Evolutionary conservation across 768 basidiomycete genomes (phyloP).

Genomic region (Leccinum arenicola): DNA sequence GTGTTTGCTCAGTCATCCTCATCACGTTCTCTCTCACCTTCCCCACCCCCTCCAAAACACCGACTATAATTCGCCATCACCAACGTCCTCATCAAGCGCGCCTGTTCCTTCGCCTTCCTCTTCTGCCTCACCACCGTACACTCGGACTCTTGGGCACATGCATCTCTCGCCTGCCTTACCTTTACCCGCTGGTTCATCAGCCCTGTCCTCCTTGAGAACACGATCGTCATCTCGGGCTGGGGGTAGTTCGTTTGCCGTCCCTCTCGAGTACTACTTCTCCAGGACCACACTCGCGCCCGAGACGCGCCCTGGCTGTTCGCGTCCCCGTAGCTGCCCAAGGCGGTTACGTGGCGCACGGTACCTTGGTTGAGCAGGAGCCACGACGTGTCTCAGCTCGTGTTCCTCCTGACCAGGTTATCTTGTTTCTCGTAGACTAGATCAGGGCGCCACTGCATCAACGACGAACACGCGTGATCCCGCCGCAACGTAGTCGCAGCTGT

Average conservation of each 20-base stretch:
- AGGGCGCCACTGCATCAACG: constrained; percentile 41
- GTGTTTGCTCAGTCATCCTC: constrained; percentile 66
- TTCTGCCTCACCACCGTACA: constrained; percentile 50
- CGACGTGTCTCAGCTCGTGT: constrained; percentile 92
- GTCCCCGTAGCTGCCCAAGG: constrained; percentile 34
- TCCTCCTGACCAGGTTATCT: constrained; percentile 26
- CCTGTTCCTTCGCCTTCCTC: constrained; percentile 74
- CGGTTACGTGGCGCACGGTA: constrained; percentile 39
- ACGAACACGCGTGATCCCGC: constrained; percentile 30
- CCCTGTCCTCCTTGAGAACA: constrained; percentile 67
- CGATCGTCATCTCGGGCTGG: constrained; percentile 67
- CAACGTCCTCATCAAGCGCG: constrained; percentile 82
- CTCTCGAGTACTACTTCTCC: constrained; percentile 54
- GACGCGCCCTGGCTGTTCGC: constrained; percentile 66
- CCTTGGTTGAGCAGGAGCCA: constrained; percentile 80
- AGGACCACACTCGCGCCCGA: constrained; percentile 49
- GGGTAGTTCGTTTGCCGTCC: constrained; percentile 52
- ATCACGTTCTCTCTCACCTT: constrained; percentile 64
- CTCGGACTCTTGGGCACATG: constrained; percentile 45
- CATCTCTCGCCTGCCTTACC: constrained; percentile 64
- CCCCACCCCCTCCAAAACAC: constrained; percentile 62
- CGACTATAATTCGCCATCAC: constrained; percentile 72
- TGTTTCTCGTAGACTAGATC: no score
- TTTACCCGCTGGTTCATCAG: constrained; percentile 91
- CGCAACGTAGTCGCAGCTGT: constrained; percentile 22